Evolutionary conservation across 129 eudicot species (phyloP).

Genomic region (Arctium lappa): DNA sequence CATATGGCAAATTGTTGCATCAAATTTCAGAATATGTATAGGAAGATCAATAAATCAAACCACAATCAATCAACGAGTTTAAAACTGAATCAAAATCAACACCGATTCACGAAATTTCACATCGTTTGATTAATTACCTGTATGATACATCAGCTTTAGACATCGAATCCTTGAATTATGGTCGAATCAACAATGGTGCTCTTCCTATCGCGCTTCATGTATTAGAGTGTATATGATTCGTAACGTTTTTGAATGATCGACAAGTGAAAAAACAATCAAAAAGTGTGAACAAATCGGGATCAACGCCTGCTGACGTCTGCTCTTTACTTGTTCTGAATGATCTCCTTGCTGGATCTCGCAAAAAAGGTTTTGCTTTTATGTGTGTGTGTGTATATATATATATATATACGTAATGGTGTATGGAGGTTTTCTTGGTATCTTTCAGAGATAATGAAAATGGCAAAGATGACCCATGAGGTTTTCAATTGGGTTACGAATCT

Average conservation of each 20-base stretch:
- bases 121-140: conserved; percentile 30
- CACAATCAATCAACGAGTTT: neutral
- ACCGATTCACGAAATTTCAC: neutral
- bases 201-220: neutral
- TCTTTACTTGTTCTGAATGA: conserved; percentile 14
- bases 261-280: neutral
- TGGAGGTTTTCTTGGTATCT: neutral
- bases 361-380: neutral
- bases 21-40: neutral
- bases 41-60: neutral
- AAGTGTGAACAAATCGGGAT: neutral
- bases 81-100: neutral
- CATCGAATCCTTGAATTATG: conserved; percentile 22
- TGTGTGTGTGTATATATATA: neutral
- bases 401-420: neutral
- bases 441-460: neutral
- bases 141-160: conserved; percentile 52
- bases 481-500: neutral
- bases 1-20: neutral
- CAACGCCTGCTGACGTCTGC: conserved; percentile 17
- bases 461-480: neutral
- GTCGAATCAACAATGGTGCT: neutral
- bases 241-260: neutral
- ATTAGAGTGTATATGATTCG: neutral
- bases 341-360: conserved; percentile 4